phyloP scores from a whole-genome alignment of 1,284 basidiomycete species.

The Austropuccinia psidii region DNA sequence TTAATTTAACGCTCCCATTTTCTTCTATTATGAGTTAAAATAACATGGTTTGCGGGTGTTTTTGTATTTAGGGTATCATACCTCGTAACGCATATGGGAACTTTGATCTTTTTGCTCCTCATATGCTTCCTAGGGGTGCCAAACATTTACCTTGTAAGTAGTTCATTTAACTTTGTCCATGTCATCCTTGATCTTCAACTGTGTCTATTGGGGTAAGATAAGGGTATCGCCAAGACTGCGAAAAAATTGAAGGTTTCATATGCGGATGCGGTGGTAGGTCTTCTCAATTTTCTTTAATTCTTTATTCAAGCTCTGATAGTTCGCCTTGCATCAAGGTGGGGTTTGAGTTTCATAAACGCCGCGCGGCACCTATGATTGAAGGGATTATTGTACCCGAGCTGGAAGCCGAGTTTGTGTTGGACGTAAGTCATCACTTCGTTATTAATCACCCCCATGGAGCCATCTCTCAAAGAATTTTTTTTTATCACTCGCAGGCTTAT shows the following conservation, averaged over 20 bases:
- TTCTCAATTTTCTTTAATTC: not conserved
- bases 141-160: slow-evolving; percentile 67
- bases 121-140: slow-evolving; percentile 84
- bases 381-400: slow-evolving; percentile 81
- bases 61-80: slow-evolving; percentile 62
- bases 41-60: not conserved
- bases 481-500: slow-evolving; percentile 66
- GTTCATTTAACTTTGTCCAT: not conserved
- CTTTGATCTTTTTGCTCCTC: slow-evolving; percentile 88
- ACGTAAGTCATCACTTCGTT: slow-evolving; percentile 53
- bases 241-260: slow-evolving; percentile 76
- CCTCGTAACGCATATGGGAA: slow-evolving; percentile 96
- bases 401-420: slow-evolving; percentile 65
- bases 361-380: slow-evolving; percentile 72
- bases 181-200: not conserved
- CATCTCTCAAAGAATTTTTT: not conserved
- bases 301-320: not conserved
- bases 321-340: slow-evolving; percentile 57
- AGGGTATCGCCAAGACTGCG: slow-evolving; percentile 79
- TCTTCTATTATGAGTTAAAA: not conserved
- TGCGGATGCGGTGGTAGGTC: slow-evolving; percentile 80
- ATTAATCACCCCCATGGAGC: not conserved
- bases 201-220: slow-evolving; percentile 47
- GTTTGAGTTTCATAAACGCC: slow-evolving; percentile 89
- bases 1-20: not conserved